Evolutionary conservation across 768 basidiomycete species (phyloP), one percentile per base, ranked within the genome.

Genomic region (Kwoniella sp.): DNA sequence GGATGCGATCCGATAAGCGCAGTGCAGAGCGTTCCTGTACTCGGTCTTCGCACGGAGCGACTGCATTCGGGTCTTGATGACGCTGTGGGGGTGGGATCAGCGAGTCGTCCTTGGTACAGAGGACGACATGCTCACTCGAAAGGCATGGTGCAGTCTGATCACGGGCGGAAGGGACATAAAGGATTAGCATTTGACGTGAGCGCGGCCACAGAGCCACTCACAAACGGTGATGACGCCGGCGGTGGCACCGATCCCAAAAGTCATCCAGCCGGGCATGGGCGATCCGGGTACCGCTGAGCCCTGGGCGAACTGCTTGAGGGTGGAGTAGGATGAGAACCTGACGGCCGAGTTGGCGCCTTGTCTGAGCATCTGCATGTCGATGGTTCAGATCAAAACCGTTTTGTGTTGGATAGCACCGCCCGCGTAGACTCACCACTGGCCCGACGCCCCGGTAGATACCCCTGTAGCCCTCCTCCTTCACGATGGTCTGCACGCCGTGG

Each of bases 51-150:
- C 95, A 50, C 82, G 81, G 9, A 99, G 79, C 5, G 89, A 85
- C 74, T 99, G 95, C 95, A 98, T 99, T 22, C 93, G 83, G 10
- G 95, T 98, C 77, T 98, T 99, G 75, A 98, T 83, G 26, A 96
- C 91, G 68, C 90, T 93, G 60, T 23, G 22, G 23, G 26, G 5
- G 46, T 7, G 6, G 34, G 15, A 8, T 38, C 11, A 7, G 37
- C 37, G 37, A 38, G 8, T 14, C 17, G 8, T 20, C 7, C 8
- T 8, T 38, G 8, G 31, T 32, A 15, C 31, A 32, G 7, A 6
- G 9, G 20, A 25, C 8, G 22, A 25, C 40, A 1, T 10, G 63
- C 75, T 57, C 46, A 75, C 74, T 76, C 75, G 33, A 78, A 65
- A 10, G 76, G 76, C 75, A 76, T 76, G 1, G 76, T 75, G 8